phyloP scores from a whole-genome alignment of 768 basidiomycete species.

The Serendipita sp. region DNA sequence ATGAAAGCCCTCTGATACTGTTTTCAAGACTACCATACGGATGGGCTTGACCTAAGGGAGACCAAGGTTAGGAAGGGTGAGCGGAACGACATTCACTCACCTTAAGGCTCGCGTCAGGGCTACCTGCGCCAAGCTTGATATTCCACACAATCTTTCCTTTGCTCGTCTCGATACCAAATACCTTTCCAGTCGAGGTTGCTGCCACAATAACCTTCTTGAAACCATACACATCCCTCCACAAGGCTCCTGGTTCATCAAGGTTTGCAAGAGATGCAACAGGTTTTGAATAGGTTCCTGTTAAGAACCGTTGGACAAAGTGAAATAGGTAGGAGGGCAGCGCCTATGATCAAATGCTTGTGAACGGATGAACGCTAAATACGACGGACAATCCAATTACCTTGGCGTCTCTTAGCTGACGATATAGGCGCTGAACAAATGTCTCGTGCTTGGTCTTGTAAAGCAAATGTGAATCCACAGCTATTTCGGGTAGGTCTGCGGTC shows the following conservation, averaged over 20 bases:
- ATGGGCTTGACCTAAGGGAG: constrained; percentile 4
- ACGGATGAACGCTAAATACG: neutral
- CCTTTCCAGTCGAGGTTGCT: constrained; percentile 54
- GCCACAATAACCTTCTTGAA: constrained; percentile 71
- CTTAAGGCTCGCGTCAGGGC: constrained; percentile 26
- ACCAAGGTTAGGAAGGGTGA: constrained; percentile 2
- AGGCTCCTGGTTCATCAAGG: constrained; percentile 18
- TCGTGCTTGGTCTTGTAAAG: constrained; percentile 26
- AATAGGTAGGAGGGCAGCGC: constrained; percentile 54
- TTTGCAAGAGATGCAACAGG: constrained; percentile 24
- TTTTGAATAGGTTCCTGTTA: constrained; percentile 39
- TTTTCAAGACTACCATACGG: constrained; percentile 2
- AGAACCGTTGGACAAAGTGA: constrained; percentile 55
- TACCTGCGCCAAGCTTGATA: constrained; percentile 56
- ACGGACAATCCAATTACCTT: constrained; percentile 38
- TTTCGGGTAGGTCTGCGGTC: constrained; percentile 67
- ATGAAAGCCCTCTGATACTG: constrained; percentile 2
- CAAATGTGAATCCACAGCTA: constrained; percentile 23
- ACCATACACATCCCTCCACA: constrained; percentile 65
- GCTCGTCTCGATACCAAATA: constrained; percentile 70
- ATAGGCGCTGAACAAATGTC: constrained; percentile 33
- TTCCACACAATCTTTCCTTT: constrained; percentile 71
- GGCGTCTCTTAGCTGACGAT: constrained; percentile 42
- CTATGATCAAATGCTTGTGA: constrained; percentile 22
- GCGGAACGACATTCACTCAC: neutral